These are phyloP conservation scores for Neobulgaria alba DNA, from an alignment of 2,329 filamentous ascomycete genomes.

Conservation along the genomic window DNA sequence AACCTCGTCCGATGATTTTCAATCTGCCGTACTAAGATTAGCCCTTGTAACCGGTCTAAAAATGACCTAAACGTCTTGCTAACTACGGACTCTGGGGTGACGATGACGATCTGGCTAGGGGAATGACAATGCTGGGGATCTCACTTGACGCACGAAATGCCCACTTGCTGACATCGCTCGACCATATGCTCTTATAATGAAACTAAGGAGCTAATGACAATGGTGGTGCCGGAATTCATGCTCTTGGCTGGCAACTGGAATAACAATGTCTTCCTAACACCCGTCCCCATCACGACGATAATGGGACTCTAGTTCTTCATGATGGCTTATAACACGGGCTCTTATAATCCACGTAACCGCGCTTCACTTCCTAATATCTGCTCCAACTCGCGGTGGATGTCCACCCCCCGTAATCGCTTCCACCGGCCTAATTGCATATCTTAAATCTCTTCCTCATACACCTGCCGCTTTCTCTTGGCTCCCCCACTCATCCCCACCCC, in stretches of 20 bases:
- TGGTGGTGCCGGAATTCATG: constrained; percentile 1
- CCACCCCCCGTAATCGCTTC: constrained; percentile 6
- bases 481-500: constrained; percentile 5
- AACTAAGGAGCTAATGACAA: constrained; percentile 5
- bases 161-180: constrained; percentile 1
- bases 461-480: constrained; percentile 6
- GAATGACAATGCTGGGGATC: neutral
- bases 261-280: constrained; percentile 5
- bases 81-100: neutral
- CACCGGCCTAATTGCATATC: constrained; percentile 4
- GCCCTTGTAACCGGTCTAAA: constrained; percentile 3
- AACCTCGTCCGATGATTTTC: constrained; percentile 2
- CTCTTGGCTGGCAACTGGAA: constrained; percentile 3
- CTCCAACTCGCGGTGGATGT: constrained; percentile 5
- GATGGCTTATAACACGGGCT: constrained; percentile 7
- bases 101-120: neutral
- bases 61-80: constrained; percentile 3
- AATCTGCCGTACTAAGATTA: constrained; percentile 4
- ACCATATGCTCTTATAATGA: constrained; percentile 5
- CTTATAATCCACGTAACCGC: constrained; percentile 7
- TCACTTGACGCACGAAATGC: neutral
- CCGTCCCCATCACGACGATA: constrained; percentile 4
- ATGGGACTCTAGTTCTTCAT: constrained; percentile 9
- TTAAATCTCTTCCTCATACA: constrained; percentile 7
- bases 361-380: constrained; percentile 5